Conservation (phyloP, 1,284 basidiomycete genomes). For the Sporisorium iseilematis-ciliati region DNA sequence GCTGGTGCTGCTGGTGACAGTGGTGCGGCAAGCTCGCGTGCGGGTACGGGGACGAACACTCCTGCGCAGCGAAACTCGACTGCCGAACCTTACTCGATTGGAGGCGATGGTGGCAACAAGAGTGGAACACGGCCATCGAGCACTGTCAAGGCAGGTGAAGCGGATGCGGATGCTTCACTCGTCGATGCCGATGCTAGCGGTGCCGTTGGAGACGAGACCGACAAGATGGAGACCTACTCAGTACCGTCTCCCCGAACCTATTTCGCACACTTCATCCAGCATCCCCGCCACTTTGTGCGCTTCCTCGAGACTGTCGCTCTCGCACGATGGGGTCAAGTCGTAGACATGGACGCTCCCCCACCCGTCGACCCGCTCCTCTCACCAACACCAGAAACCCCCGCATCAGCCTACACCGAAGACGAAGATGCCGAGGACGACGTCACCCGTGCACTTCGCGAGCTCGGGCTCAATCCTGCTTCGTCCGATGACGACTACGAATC, state of each 20-base stretch:
- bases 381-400: conserved; percentile 1
- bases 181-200: conserved; percentile 15
- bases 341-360: conserved; percentile 72
- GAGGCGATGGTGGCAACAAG: conserved; percentile 2
- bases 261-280: conserved; percentile 94
- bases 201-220: conserved; percentile 9
- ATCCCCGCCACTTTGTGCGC: conserved; percentile 82
- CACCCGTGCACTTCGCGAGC: conserved; percentile 25
- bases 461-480: conserved; percentile 5
- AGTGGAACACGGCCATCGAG: conserved; percentile 18
- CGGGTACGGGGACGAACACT: conserved; percentile 15
- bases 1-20: background rate
- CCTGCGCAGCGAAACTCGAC: conserved; percentile 38
- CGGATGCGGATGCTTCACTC: conserved; percentile 9
- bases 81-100: conserved; percentile 36
- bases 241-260: conserved; percentile 86
- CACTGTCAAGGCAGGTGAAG: conserved; percentile 18
- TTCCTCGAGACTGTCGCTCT: conserved; percentile 90
- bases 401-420: conserved; percentile 26
- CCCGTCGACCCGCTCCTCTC: conserved; percentile 14
- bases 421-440: conserved; percentile 29
- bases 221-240: conserved; percentile 70
- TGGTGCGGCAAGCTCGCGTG: conserved; percentile 8
- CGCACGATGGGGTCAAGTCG: conserved; percentile 82
- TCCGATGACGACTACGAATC: conserved; percentile 72